Evolutionary conservation across 345 rosid genomes (phyloP).

Genomic region (Aethionema arabicum): DNA sequence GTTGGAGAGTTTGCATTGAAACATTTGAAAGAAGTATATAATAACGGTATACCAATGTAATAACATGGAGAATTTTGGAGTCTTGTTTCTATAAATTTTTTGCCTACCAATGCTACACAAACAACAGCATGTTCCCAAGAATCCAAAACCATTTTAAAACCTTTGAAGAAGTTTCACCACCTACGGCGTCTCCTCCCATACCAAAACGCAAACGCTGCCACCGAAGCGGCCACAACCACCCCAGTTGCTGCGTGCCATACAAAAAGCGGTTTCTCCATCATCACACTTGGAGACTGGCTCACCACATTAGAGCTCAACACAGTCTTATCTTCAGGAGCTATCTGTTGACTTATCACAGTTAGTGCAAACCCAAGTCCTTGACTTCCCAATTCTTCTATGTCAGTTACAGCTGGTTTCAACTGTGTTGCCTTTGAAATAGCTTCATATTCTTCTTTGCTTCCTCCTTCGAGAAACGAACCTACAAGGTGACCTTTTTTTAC

Average conservation of each 20-base stretch:
- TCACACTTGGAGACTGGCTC: conserved; percentile 35
- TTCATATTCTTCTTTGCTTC: conserved; percentile 86
- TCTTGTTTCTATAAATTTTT: conserved; percentile 16
- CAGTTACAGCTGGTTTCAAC: conserved; percentile 57
- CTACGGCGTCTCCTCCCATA: conserved; percentile 82
- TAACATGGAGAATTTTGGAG: conserved; percentile 28
- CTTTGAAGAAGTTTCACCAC: conserved; percentile 47
- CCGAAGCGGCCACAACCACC: conserved; percentile 71
- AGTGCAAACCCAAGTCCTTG: conserved; percentile 68
- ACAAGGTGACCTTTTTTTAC: conserved; percentile 71
- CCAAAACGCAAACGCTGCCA: conserved; percentile 89
- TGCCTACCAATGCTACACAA: conserved; percentile 40
- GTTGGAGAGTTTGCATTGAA: too few relatives aligned
- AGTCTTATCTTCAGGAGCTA: conserved; percentile 33
- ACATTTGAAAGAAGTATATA: conserved; percentile 27
- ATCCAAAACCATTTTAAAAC: conserved; percentile 1
- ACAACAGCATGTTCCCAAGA: conserved; percentile 32
- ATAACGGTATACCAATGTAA: conserved; percentile 34
- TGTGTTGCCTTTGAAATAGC: conserved; percentile 72
- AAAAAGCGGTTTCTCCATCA: conserved; percentile 48
- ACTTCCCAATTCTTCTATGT: conserved; percentile 55
- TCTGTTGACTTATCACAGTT: conserved; percentile 44
- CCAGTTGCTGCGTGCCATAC: conserved; percentile 76
- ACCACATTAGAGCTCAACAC: conserved; percentile 24
- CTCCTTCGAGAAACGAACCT: conserved; percentile 96